Evolutionary conservation across 2,329 filamentous ascomycete species (phyloP), one percentile per base, ranked within the genome.

Genomic region (Fusarium gaditjirri): DNA sequence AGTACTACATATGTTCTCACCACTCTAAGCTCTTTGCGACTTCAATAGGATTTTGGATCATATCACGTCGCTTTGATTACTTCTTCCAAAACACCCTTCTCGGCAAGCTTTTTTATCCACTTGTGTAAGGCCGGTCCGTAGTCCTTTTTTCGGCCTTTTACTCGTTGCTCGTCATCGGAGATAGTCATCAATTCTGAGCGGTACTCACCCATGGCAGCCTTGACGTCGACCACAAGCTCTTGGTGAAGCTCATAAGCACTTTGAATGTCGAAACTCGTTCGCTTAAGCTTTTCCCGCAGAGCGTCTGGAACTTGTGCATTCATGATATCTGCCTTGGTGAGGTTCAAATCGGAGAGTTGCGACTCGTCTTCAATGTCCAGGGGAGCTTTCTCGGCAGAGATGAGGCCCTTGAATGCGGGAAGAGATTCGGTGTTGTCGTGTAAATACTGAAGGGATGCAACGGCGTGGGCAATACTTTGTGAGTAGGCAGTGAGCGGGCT

Each of bases 91-190:
- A 89, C 81, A 2, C 89, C 90, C 75, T 91, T 91, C 65, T 90
- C 89, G 2, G 92, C 92, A 63, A 97, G 85, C 68, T 88, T 88
- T 71, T 87, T 86, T 47, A 95, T 81, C 90, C 93, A 95, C 41
- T 81, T 84, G 74, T 93, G 89, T 27, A 95, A 85, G 2, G 90
- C 88, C 2, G 90, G 89, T 1, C 89, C 90, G 76, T 93, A 93
- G 76, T 97, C 93, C 76, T 89, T 87, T 75, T 88, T 87, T 5
- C 90, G 84, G 33, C 86, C 86, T 27, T 82, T 81, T 7, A 90
- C 88, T 50, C 86, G 85, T 49, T 84, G 81, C 27, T 87, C 83
- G 63, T 89, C 87, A 17, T 85, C 84, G 4, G 81, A 82, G 42
- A 86, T 81, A 19, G 74, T 73, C 10, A 80, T 78, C 38, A 84